A percentile compares a stretch with the other conserved stretches of the same genome.
Conservation (phyloP, 305 asterid genomes). For the Fraxinus paxiana region DNA sequence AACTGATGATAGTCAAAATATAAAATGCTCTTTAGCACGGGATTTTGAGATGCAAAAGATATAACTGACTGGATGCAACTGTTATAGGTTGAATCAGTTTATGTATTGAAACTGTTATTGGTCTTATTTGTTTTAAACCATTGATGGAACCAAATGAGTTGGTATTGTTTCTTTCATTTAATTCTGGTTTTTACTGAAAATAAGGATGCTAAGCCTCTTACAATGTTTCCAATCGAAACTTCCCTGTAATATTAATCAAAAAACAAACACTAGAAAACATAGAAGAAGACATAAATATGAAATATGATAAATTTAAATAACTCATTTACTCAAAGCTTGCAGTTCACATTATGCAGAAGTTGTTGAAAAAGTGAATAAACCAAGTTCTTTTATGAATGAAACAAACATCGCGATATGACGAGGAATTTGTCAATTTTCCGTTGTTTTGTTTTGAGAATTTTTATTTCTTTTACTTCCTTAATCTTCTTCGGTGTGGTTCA, state of each 20-base stretch:
- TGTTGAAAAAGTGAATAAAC: background rate
- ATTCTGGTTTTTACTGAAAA: background rate
- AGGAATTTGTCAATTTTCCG: background rate
- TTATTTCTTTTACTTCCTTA: background rate
- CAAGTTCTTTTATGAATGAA: background rate
- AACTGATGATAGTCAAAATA: background rate
- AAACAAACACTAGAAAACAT: slow-evolving; percentile 1
- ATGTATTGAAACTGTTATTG: slow-evolving; percentile 20
- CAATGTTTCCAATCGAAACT: background rate
- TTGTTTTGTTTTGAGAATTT: background rate
- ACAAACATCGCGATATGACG: background rate
- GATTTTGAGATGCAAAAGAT: background rate
- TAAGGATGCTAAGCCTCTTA: background rate
- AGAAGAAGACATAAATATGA: background rate
- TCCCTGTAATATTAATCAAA: background rate
- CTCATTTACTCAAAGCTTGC: background rate
- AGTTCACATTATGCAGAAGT: background rate
- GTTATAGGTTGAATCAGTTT: background rate
- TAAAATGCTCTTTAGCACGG: background rate
- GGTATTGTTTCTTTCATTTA: slow-evolving; percentile 26
- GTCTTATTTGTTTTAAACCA: slow-evolving; percentile 24
- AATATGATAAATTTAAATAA: background rate
- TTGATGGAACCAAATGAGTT: slow-evolving; percentile 33
- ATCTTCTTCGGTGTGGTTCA: background rate
- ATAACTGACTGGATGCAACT: background rate